Evolutionary conservation across 768 basidiomycete genomes (phyloP).

Genomic region (Pleurotus sapidus): DNA sequence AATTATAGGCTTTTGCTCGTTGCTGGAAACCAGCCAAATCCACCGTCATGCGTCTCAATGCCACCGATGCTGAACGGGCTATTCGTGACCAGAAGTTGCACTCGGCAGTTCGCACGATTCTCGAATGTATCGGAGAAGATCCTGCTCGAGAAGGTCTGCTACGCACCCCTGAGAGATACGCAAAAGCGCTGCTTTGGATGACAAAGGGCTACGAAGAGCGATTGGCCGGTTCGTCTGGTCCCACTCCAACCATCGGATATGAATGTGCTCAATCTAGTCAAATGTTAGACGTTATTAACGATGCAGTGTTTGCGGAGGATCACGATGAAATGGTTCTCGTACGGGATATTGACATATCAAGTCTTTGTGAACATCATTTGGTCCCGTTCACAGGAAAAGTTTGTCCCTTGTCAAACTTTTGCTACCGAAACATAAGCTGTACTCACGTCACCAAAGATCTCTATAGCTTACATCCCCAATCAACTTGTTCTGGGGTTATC

Average conservation of each 20-base stretch:
- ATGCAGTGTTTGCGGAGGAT: slow-evolving; percentile 97
- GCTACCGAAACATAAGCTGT: slow-evolving; percentile 12
- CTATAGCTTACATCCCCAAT: slow-evolving; percentile 97
- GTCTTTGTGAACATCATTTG: slow-evolving; percentile 97
- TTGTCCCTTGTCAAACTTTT: slow-evolving; percentile 21
- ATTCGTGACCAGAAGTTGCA: slow-evolving; percentile 77
- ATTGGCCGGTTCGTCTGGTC: slow-evolving; percentile 59
- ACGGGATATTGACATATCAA: slow-evolving; percentile 94
- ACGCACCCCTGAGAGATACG: slow-evolving; percentile 92
- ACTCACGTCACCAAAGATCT: slow-evolving; percentile 57
- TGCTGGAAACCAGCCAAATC: slow-evolving; percentile 67
- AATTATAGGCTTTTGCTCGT: slow-evolving; percentile 9
- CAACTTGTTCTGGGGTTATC: slow-evolving; percentile 91
- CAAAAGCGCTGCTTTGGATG: slow-evolving; percentile 98
- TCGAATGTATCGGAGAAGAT: slow-evolving; percentile 98
- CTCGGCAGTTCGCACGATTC: slow-evolving; percentile 82
- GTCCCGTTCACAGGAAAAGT: slow-evolving; percentile 98
- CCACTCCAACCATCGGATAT: neutral
- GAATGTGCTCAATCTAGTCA: slow-evolving; percentile 6
- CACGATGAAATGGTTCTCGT: slow-evolving; percentile 99
- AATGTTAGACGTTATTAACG: slow-evolving; percentile 88
- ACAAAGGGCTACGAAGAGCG: slow-evolving; percentile 98
- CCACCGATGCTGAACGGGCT: slow-evolving; percentile 68
- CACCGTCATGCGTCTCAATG: slow-evolving; percentile 80
- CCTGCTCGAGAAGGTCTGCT: slow-evolving; percentile 91